phyloP scores from a whole-genome alignment of 805 yeast species.

The Ogataea saltuana region DNA sequence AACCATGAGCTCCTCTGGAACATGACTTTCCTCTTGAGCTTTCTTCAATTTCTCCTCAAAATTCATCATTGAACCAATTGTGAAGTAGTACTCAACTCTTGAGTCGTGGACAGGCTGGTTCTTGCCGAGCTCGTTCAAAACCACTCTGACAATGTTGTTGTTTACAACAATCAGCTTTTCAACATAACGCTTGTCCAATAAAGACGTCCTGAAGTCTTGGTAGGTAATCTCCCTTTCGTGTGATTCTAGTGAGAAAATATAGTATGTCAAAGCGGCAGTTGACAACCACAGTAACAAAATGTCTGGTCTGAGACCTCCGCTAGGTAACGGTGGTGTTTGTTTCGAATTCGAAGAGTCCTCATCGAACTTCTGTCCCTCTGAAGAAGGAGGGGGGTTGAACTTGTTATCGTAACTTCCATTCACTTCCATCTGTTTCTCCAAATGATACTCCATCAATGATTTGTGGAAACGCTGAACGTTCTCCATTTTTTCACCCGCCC shows the following conservation, averaged over 20 bases:
- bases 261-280: slow-evolving; percentile 23
- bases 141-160: slow-evolving; percentile 69
- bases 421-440: slow-evolving; percentile 29
- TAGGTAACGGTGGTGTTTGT: slow-evolving; percentile 9
- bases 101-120: slow-evolving; percentile 33
- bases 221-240: slow-evolving; percentile 37
- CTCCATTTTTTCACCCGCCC: slow-evolving; percentile 33
- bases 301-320: slow-evolving; percentile 20
- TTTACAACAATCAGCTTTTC: slow-evolving; percentile 72
- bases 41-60: slow-evolving; percentile 81
- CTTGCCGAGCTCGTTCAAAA: slow-evolving; percentile 47
- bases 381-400: slow-evolving; percentile 24
- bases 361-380: slow-evolving; percentile 4
- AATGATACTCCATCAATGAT: slow-evolving; percentile 32
- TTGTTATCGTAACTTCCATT: slow-evolving; percentile 24
- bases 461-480: slow-evolving; percentile 35
- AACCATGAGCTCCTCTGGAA: slow-evolving; percentile 68
- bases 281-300: slow-evolving; percentile 25
- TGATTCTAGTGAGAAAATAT: slow-evolving; percentile 22
- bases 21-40: slow-evolving; percentile 67
- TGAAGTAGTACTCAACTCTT: slow-evolving; percentile 49
- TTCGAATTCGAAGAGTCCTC: slow-evolving; percentile 3
- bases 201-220: slow-evolving; percentile 82
- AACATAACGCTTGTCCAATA: slow-evolving; percentile 77
- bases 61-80: slow-evolving; percentile 83